These are phyloP conservation scores for Oenanthe javanica DNA, from an alignment of 140 eudicot genomes.

Conservation along the genomic window DNA sequence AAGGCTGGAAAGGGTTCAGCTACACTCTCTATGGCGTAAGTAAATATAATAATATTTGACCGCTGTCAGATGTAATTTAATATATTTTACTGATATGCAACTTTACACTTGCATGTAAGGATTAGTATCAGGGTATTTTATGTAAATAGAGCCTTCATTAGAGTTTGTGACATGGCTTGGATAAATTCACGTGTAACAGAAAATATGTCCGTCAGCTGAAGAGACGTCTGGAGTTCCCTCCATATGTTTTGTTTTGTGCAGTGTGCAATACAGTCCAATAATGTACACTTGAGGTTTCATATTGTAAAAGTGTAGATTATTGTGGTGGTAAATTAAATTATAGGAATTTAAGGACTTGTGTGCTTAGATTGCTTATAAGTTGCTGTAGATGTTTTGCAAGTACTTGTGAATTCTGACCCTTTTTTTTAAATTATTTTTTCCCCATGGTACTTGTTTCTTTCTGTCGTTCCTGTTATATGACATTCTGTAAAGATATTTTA, in stretches of 20 bases:
- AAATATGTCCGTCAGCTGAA: background rate
- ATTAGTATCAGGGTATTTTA: background rate
- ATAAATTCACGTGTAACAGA: background rate
- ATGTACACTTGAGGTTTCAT: too few species aligned
- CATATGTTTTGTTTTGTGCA: background rate
- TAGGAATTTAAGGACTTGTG: background rate
- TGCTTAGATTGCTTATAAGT: background rate
- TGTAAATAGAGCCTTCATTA: background rate
- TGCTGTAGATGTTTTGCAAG: background rate
- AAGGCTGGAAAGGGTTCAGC: slow-evolving; percentile 99
- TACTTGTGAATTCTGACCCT: background rate
- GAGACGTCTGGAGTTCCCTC: background rate
- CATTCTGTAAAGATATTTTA: background rate
- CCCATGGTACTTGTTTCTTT: background rate
- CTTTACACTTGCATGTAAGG: background rate
- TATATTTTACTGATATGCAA: background rate
- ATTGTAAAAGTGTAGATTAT: background rate
- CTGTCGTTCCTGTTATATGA: background rate
- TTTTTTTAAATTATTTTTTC: background rate
- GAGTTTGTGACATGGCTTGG: background rate
- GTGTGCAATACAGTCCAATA: background rate
- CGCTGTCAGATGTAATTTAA: background rate
- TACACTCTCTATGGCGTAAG: slow-evolving; percentile 99
- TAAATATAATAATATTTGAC: background rate
- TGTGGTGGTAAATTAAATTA: background rate